phyloP scores from a whole-genome alignment of 768 basidiomycete genomes.

The Mrakia gelida region DNA sequence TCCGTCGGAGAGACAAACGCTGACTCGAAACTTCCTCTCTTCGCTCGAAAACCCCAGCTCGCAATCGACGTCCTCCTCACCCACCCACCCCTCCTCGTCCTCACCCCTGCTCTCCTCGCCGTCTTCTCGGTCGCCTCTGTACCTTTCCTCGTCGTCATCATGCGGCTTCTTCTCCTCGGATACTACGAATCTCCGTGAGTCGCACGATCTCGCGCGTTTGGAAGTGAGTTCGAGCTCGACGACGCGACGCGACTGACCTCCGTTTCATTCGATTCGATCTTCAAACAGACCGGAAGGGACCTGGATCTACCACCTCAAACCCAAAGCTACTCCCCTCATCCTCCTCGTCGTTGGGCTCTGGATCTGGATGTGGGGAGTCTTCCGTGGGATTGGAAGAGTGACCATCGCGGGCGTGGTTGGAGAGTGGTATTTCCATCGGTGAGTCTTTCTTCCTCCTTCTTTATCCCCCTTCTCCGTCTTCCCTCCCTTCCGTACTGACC shows the following conservation, averaged over 20 bases:
- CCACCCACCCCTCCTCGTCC: conserved; percentile 43
- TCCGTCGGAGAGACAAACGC: not conserved
- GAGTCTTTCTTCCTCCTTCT: conserved; percentile 37
- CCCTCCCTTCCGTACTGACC: too few relatives aligned
- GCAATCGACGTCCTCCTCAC: conserved; percentile 42
- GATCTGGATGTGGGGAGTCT: conserved; percentile 74
- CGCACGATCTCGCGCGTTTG: not conserved
- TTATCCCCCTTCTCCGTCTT: not conserved
- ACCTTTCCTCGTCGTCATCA: conserved; percentile 43
- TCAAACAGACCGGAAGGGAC: conserved; percentile 39
- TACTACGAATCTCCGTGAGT: conserved; percentile 45
- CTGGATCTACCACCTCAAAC: conserved; percentile 55
- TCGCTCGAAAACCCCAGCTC: conserved; percentile 33
- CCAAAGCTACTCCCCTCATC: conserved; percentile 73
- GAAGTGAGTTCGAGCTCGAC: not conserved
- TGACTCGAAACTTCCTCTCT: not conserved
- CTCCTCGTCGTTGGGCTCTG: conserved; percentile 54
- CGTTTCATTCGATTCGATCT: not conserved
- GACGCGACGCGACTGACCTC: not conserved
- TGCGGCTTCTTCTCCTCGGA: conserved; percentile 43
- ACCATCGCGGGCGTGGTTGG: conserved; percentile 78
- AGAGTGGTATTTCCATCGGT: conserved; percentile 82
- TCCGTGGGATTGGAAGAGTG: conserved; percentile 70
- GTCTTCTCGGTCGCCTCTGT: conserved; percentile 41
- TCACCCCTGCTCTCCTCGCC: conserved; percentile 42